Base-by-base conservation (phyloP, 129 eudicot species). In the Artemisia tridentata region DNA sequence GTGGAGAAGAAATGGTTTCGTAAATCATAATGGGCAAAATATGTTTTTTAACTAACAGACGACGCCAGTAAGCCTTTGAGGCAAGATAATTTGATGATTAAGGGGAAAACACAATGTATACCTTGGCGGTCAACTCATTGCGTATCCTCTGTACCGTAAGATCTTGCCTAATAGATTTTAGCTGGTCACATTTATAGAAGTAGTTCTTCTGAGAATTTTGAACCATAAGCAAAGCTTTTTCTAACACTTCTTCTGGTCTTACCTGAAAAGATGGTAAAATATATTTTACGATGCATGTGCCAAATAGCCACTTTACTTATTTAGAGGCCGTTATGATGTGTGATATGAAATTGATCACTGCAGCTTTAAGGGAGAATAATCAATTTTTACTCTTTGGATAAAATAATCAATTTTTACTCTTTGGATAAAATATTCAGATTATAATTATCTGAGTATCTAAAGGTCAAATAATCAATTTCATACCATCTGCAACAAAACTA, bases 221-320 rank as follows among this genome's bases (percentile, higher is more conserved):
- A 85, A 89, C 98, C 90, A 89, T 78, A 56, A 74, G 73, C 82
- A 93, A 76, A 55, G 98, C 96, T 72, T 82, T 87, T 65, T 85
- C 98, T 47, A 93, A 78, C 66, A 93, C 96, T 67, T 93, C 98
- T 77, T 93, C 98, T 10, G 96, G 95, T 80, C 98, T 89, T 71
- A 93, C 98, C 98, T 93, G 84, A 72, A 83, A 67, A 47, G 21
- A 8, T 60, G 59, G 14, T 45, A 63, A 43, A 53, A 19, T 18
- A 66, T 14, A 53, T 67, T 49, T 72, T 71, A 38, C 10, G 51
- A 67, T 48, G 45, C 54, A 51, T 18, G 18, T 50, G 58, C 46
- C 43, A 2, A 66, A 51, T 58, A 54, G 27, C 10, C 27, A 67
- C 25, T 50, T 27, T 31, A 29, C 14, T 54, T 27, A 29, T 78